phyloP scores from a whole-genome alignment of 306 rosid species.

The Coriaria nepalensis region DNA sequence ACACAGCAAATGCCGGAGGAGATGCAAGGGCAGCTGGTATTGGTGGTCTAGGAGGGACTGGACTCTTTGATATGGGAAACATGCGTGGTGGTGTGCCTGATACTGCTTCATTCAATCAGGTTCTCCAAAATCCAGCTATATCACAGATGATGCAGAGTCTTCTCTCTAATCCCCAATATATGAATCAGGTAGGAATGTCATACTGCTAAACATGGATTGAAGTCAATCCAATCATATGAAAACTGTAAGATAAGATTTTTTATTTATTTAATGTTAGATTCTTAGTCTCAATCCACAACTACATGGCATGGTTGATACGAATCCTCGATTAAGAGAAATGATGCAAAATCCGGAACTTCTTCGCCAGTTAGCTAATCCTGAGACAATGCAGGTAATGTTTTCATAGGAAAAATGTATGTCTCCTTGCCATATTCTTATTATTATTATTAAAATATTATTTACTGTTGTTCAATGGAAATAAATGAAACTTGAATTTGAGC shows the following conservation, averaged over 20 bases:
- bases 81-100: slow-evolving; percentile 33
- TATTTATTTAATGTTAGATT: slow-evolving; percentile 17
- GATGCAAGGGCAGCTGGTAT: slow-evolving; percentile 28
- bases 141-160: slow-evolving; percentile 57
- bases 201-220: background rate
- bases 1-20: slow-evolving; percentile 21
- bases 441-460: no score
- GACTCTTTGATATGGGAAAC: slow-evolving; percentile 29
- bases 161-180: slow-evolving; percentile 45
- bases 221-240: background rate
- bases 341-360: slow-evolving; percentile 53
- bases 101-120: slow-evolving; percentile 27
- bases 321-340: slow-evolving; percentile 52
- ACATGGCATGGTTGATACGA: slow-evolving; percentile 36
- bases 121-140: slow-evolving; percentile 46
- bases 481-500: background rate
- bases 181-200: slow-evolving; percentile 35
- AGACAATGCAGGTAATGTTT: slow-evolving; percentile 37
- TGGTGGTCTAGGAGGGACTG: slow-evolving; percentile 39
- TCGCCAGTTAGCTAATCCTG: slow-evolving; percentile 42
- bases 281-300: slow-evolving; percentile 37
- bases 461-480: no score
- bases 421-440: no score
- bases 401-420: no score
- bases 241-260: background rate